These are phyloP conservation scores for Coleophoma cylindrospora DNA, from an alignment of 2,329 filamentous ascomycete species.

Conservation along the genomic window DNA sequence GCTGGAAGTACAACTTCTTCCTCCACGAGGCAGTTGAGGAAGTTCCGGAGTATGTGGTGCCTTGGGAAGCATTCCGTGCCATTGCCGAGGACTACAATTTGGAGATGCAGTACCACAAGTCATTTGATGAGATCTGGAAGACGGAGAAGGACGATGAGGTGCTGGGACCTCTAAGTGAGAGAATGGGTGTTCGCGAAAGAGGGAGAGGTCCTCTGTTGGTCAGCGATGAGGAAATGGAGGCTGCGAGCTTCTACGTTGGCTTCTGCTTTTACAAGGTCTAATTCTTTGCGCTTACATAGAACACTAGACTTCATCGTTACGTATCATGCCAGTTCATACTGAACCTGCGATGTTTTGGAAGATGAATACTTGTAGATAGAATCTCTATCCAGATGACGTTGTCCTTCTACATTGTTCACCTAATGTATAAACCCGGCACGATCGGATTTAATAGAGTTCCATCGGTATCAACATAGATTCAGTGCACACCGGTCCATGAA, in stretches of 20 bases:
- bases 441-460: too few species aligned
- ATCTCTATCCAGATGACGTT: too few species aligned
- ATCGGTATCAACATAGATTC: too few species aligned
- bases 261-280: constrained; percentile 97
- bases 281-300: not conserved
- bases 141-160: constrained; percentile 81
- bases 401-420: too few species aligned
- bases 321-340: too few species aligned
- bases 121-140: constrained; percentile 87
- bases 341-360: too few species aligned
- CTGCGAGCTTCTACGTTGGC: constrained; percentile 83
- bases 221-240: constrained; percentile 84
- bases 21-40: constrained; percentile 94
- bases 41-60: constrained; percentile 95
- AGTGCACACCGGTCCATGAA: too few species aligned
- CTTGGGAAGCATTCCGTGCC: constrained; percentile 95
- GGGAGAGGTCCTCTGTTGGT: constrained; percentile 62
- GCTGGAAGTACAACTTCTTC: constrained; percentile 98
- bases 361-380: too few species aligned
- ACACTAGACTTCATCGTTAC: too few species aligned
- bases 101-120: constrained; percentile 88
- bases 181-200: constrained; percentile 87
- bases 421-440: too few species aligned
- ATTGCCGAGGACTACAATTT: constrained; percentile 95
- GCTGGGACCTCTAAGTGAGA: constrained; percentile 79